Evolutionary conservation across 1,284 basidiomycete genomes (phyloP), one percentile per base, ranked within the genome.

Genomic region (Fomitopsis palustris): DNA sequence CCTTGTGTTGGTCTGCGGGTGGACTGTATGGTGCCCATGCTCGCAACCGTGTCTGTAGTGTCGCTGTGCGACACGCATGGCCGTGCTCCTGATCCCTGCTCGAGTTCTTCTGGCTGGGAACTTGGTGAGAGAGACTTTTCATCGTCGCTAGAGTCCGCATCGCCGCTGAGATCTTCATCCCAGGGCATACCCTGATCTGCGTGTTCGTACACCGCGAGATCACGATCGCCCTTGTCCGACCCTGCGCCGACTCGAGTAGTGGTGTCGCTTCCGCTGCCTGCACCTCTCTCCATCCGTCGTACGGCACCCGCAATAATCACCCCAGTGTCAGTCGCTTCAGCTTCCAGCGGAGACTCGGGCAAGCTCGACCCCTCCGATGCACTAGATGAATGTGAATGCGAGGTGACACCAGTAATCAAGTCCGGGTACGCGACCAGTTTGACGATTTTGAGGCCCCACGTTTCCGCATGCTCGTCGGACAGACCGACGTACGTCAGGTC

Each of bases 381-480:
- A 21, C 52, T 43, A 56, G 62, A 25, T 27, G 58, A 25, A 55
- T 27, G 27, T 55, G 56, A 39, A 35, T 33, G 16, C 53, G 41
- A 19, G 51, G 23, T 25, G 21, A 27, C 41, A 56, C 65, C 65
- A 4, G 80, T 74, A 54, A 90, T 86, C 49, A 90, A 78, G 61
- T 89, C 87, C 0, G 88, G 88, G 67, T 85, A 90, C 1, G 87
- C 86, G 38, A 90, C 79, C 17, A 90, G 78, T 71, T 89, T 90
- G 64, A 90, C 78, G 55, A 90, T 83, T 74, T 90, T 90, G 62
- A 87, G 79, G 19, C 81, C 81, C 88, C 88, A 90, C 47, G 81
- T 78, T 63, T 90, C 88, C 12, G 83, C 80, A 45, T 78, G 75
- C 59, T 86, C 84, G 65, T 89, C 86, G 51, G 81, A 64, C 8